phyloP scores from a whole-genome alignment of 768 basidiomycete species.

The Cystofilobasidium bisporidii region DNA sequence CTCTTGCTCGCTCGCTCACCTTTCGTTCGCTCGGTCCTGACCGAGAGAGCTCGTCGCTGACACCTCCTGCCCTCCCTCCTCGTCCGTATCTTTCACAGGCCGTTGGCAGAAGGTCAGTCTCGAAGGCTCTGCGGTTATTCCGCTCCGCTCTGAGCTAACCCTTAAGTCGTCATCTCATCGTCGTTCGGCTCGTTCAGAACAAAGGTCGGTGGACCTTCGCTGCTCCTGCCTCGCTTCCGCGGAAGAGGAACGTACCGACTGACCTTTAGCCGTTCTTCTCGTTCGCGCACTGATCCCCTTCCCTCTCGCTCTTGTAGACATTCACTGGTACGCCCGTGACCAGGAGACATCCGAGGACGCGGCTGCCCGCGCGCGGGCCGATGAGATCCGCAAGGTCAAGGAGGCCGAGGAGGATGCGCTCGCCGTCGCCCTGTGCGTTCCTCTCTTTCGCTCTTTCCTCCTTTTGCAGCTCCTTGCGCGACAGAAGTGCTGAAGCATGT shows the following conservation, averaged over 20 bases:
- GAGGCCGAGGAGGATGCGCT: constrained; percentile 29
- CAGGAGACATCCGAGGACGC: constrained; percentile 11
- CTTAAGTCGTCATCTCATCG: too few species aligned
- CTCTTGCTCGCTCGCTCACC: too few species aligned
- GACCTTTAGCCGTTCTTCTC: not conserved
- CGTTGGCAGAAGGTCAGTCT: constrained; percentile 23
- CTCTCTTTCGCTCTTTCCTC: not conserved
- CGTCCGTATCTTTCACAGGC: not conserved
- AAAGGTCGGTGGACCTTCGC: not conserved
- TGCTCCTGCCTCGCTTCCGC: not conserved
- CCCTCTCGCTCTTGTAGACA: not conserved
- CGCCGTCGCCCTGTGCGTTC: constrained; percentile 19
- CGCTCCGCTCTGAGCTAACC: too few species aligned
- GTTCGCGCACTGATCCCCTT: not conserved
- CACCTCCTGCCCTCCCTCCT: not conserved
- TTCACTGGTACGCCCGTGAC: constrained; percentile 27
- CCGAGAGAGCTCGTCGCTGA: too few species aligned
- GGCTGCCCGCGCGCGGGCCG: constrained; percentile 8
- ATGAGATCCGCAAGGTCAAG: constrained; percentile 25
- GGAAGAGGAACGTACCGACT: too few species aligned
- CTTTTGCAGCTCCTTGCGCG: not conserved
- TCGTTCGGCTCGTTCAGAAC: too few species aligned
- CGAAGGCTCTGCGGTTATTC: too few species aligned
- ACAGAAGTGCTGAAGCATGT: too few species aligned
- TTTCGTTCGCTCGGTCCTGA: too few species aligned